phyloP scores from a whole-genome alignment of 192 early-diverging fungal species.

The Umbelopsis ramanniana region DNA sequence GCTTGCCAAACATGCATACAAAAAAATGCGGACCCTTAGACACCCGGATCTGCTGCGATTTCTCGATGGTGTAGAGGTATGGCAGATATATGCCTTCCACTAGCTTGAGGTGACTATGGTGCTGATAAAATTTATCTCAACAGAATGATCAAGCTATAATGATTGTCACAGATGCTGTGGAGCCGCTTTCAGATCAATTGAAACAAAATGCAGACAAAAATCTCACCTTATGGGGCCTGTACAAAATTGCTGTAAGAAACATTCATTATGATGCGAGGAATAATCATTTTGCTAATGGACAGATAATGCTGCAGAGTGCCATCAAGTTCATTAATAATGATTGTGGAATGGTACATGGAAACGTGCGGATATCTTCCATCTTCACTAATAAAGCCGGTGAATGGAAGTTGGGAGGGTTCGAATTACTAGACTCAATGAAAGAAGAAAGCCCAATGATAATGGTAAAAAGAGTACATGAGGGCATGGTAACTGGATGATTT shows the following conservation, averaged over 20 bases:
- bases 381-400: conserved; percentile 92
- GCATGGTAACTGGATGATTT: too few relatives aligned
- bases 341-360: conserved; percentile 86
- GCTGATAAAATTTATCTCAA: background rate
- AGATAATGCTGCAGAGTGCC: conserved; percentile 58
- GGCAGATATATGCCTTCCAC: background rate
- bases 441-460: conserved; percentile 70
- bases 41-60: conserved; percentile 88
- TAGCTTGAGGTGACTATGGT: too few relatives aligned
- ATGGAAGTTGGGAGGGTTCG: conserved; percentile 94
- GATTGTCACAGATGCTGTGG: conserved; percentile 87
- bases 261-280: background rate
- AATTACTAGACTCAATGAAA: conserved; percentile 71
- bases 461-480: conserved; percentile 31
- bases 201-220: conserved; percentile 55
- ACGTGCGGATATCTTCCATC: conserved; percentile 76
- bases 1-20: conserved; percentile 88
- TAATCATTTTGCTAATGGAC: background rate
- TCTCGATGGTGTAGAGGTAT: conserved; percentile 87
- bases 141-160: conserved; percentile 68
- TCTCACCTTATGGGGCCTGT: conserved; percentile 85
- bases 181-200: conserved; percentile 65
- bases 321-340: conserved; percentile 89
- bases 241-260: conserved; percentile 79
- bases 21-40: conserved; percentile 84